These are phyloP conservation scores for Penicillium palitans DNA, from an alignment of 2,329 filamentous ascomycete species.

Conservation along the genomic window DNA sequence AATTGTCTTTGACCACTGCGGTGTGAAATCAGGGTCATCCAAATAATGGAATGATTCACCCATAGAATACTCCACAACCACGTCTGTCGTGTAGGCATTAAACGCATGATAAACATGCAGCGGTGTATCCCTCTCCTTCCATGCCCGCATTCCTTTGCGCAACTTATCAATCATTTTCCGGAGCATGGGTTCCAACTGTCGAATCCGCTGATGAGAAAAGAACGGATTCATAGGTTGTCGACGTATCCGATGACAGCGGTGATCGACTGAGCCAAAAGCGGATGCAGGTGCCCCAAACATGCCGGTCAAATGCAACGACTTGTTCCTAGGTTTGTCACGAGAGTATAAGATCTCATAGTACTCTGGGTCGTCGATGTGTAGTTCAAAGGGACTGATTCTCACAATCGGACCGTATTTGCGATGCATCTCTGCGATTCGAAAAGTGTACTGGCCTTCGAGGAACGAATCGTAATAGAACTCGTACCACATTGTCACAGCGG, in stretches of 20 bases:
- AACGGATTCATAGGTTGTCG: conserved; percentile 39
- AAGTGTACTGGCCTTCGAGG: too few relatives aligned
- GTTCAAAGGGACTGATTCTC: conserved; percentile 14
- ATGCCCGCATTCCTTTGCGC: conserved; percentile 23
- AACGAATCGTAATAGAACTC: too few relatives aligned
- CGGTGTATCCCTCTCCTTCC: conserved; percentile 16
- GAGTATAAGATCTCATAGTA: conserved; percentile 24
- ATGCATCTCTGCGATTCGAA: too few relatives aligned
- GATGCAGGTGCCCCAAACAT: conserved; percentile 32
- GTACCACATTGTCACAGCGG: too few relatives aligned
- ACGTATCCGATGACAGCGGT: conserved; percentile 34
- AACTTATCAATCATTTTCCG: conserved; percentile 28
- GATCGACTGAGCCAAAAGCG: conserved; percentile 35
- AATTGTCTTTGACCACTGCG: conserved; percentile 33
- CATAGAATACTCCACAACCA: conserved; percentile 49
- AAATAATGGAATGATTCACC: conserved; percentile 34
- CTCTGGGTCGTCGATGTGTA: conserved; percentile 36
- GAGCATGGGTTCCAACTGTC: conserved; percentile 26
- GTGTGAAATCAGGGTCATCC: conserved; percentile 33
- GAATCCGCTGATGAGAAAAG: conserved; percentile 35
- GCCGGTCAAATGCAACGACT: conserved; percentile 30
- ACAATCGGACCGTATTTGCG: too few relatives aligned
- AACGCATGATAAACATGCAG: conserved; percentile 20
- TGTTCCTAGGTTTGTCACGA: conserved; percentile 33
- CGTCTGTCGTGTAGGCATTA: conserved; percentile 42